Evolutionary conservation across 2,329 filamentous ascomycete genomes (phyloP), one percentile per base, ranked within the genome.

Genomic region (Dothidotthia symphoricarpi): DNA sequence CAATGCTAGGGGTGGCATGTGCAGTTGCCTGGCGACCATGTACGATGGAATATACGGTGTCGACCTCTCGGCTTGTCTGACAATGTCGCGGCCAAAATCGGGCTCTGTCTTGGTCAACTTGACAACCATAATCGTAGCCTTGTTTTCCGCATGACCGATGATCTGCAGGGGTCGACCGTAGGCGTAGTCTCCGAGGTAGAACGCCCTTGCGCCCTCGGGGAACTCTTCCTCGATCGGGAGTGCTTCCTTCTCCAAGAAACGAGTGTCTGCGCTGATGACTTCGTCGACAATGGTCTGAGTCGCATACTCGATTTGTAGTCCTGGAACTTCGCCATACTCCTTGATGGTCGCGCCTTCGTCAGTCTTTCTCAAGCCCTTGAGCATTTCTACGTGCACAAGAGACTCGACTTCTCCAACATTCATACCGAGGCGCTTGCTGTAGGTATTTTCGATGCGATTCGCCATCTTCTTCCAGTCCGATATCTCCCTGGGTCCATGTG

Each of bases 171-270:
- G 91, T 25, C 90, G 81, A 12, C 93, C 93, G 57, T 95, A 97
- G 36, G 88, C 88, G 69, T 85, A 94, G 25, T 96, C 90, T 31
- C 93, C 93, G 2, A 98, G 73, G 74, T 95, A 97, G 71, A 98
- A 98, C 1, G 86, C 89, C 39, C 84, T 80, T 2, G 88, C 86
- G 26, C 82, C 84, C 38, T 83, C 69, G 0, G 93, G 90, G 47
- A 96, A 97, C 59, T 98, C 93, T 64, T 96, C 83, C 52, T 90
- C 85, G 24, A 98, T 84, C 1, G 91, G 86, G 4, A 95, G 62
- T n/a, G 93, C 90, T 10, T 78, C 83, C 56, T 83, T 85, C 69
- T 98, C 93, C 36, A 97, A 79, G 69, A 98, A 98, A 16, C 93
- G 86, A 63, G 88, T 82, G 61, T 98, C 93, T 56, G 90, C 86